Evolutionary conservation across 495 filamentous ascomycete species (phyloP).

Genomic region (Aspergillus bertholletiae): DNA sequence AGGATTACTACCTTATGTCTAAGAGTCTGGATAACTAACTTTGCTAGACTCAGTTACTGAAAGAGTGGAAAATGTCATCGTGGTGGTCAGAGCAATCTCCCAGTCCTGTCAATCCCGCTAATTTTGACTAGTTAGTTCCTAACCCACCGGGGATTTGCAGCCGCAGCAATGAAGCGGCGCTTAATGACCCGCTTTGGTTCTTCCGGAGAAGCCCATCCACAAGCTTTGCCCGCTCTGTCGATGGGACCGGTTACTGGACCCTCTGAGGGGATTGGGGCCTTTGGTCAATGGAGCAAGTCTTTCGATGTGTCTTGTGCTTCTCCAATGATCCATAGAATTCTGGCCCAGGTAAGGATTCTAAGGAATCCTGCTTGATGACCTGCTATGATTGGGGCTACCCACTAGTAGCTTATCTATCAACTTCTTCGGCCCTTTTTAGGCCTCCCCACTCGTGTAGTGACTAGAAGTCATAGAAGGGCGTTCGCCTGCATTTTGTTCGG

Average conservation of each 20-base stretch:
- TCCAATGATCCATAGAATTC: background rate
- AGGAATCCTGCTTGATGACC: slow-evolving; percentile 10
- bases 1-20: background rate
- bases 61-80: background rate
- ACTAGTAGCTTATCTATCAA: slow-evolving; percentile 10
- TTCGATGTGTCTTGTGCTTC: background rate
- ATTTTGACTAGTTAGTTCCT: slow-evolving; percentile 5
- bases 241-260: background rate
- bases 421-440: background rate
- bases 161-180: slow-evolving; percentile 17
- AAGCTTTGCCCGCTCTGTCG: background rate
- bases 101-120: slow-evolving; percentile 8
- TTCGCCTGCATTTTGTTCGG: background rate
- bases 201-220: background rate
- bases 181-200: slow-evolving; percentile 1
- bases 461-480: background rate
- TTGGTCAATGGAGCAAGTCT: background rate
- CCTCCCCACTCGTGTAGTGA: background rate
- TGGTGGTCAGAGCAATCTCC: background rate
- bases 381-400: slow-evolving; percentile 6
- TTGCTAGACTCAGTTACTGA: background rate
- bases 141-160: slow-evolving; percentile 18
- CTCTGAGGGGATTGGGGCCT: slow-evolving; percentile 7
- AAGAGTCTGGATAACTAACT: background rate
- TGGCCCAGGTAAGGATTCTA: background rate